phyloP scores from a whole-genome alignment of 495 filamentous ascomycete genomes.

The Stereocaulon alpinum region DNA sequence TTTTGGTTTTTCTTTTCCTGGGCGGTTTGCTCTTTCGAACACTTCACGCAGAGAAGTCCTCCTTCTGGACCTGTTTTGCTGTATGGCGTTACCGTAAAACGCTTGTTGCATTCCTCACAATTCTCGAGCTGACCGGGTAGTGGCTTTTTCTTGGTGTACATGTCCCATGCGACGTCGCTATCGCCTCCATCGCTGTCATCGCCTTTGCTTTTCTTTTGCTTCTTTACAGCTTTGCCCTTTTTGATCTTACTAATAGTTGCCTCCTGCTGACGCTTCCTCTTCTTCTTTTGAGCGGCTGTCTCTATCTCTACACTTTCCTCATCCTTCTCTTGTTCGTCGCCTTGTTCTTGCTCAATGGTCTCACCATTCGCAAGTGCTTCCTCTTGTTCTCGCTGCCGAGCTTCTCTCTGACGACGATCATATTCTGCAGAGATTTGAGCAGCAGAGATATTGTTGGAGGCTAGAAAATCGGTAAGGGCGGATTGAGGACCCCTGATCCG shows the following conservation, averaged over 20 bases:
- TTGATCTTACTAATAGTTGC: slow-evolving; percentile 67
- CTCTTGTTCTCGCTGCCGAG: slow-evolving; percentile 31
- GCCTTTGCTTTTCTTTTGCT: slow-evolving; percentile 41
- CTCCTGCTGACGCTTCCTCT: slow-evolving; percentile 50
- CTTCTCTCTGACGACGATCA: slow-evolving; percentile 38
- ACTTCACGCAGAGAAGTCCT: slow-evolving; percentile 74
- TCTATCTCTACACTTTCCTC: slow-evolving; percentile 27
- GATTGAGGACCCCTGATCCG: slow-evolving; percentile 59
- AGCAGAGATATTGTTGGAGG: slow-evolving; percentile 84
- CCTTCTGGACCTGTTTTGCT: slow-evolving; percentile 70
- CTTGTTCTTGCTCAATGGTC: slow-evolving; percentile 19
- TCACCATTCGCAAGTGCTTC: slow-evolving; percentile 21
- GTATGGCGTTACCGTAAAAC: slow-evolving; percentile 92
- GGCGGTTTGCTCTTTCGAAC: slow-evolving; percentile 64
- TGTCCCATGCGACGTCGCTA: slow-evolving; percentile 38
- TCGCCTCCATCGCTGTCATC: slow-evolving; percentile 38
- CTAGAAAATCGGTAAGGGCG: slow-evolving; percentile 72
- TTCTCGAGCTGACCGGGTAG: slow-evolving; percentile 79
- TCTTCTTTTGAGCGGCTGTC: slow-evolving; percentile 45
- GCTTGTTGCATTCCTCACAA: slow-evolving; percentile 73
- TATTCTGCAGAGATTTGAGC: slow-evolving; percentile 61
- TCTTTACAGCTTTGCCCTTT: slow-evolving; percentile 58
- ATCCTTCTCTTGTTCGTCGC: slow-evolving; percentile 24
- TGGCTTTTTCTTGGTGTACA: slow-evolving; percentile 52
- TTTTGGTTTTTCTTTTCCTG: slow-evolving; percentile 49